These are phyloP conservation scores for Trichoderma semiorbis DNA, from an alignment of 2,329 filamentous ascomycete genomes.

Conservation along the genomic window DNA sequence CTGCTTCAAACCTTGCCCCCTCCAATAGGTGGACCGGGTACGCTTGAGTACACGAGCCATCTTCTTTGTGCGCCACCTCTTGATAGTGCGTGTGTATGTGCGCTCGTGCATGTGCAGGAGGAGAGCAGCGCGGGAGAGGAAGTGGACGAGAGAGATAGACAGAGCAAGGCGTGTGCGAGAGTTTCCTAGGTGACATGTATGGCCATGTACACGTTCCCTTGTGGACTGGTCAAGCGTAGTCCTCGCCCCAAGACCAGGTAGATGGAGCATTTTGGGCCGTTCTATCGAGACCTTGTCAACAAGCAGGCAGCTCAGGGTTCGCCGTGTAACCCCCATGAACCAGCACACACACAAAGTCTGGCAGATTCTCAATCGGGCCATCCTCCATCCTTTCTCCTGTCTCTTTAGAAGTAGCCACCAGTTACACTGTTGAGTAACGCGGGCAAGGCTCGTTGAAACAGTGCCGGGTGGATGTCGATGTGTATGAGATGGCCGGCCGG, in stretches of 20 bases:
- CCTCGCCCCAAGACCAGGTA: not conserved
- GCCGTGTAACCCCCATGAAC: not conserved
- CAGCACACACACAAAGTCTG: not conserved
- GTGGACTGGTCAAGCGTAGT: slow-evolving; percentile 8
- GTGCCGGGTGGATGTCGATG: slow-evolving; percentile 6
- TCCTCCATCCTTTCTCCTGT: not conserved
- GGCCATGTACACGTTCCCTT: slow-evolving; percentile 14
- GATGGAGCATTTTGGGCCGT: not conserved
- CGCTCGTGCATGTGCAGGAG: slow-evolving; percentile 20
- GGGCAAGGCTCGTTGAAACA: slow-evolving; percentile 17
- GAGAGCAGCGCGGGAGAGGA: not conserved
- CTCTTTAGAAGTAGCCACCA: slow-evolving; percentile 1
- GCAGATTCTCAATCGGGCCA: not conserved
- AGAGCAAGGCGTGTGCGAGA: slow-evolving; percentile 6
- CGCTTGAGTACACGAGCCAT: slow-evolving; percentile 14
- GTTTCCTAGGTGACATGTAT: slow-evolving; percentile 17
- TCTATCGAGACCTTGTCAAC: not conserved
- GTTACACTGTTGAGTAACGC: slow-evolving; percentile 10
- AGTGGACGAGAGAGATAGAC: not conserved
- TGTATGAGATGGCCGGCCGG: slow-evolving; percentile 12
- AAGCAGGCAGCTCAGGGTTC: slow-evolving; percentile 10
- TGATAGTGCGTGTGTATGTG: slow-evolving; percentile 19
- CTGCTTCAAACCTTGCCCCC: slow-evolving; percentile 15
- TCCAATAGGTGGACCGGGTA: slow-evolving; percentile 14
- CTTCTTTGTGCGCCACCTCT: slow-evolving; percentile 14